These are phyloP conservation scores for Eutrema japonicum DNA, from an alignment of 345 rosid genomes.

Conservation along the genomic window DNA sequence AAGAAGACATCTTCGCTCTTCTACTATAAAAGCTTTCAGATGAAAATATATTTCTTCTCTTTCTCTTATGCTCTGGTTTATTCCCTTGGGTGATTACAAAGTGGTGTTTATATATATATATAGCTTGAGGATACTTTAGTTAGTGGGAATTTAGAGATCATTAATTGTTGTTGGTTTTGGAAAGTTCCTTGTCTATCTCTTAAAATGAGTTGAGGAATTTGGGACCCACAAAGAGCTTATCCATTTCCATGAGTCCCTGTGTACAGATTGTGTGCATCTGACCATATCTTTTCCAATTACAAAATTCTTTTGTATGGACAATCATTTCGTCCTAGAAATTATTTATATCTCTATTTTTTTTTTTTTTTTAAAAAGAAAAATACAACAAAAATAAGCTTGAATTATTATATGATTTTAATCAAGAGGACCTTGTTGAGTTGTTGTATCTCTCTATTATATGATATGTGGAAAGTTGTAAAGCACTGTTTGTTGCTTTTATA, in stretches of 20 bases:
- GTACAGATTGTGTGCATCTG: constrained; percentile 33
- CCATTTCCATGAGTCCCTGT: constrained; percentile 36
- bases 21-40: background rate
- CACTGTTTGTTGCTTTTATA: constrained; percentile 26
- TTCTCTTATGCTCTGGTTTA: constrained; percentile 11
- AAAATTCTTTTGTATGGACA: constrained; percentile 39
- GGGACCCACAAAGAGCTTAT: constrained; percentile 47
- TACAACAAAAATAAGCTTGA: background rate
- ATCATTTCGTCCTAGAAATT: constrained; percentile 26
- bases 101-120: constrained; percentile 27
- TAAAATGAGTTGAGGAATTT: constrained; percentile 27
- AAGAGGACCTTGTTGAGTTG: constrained; percentile 25
- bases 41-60: background rate
- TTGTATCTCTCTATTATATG: constrained; percentile 34
- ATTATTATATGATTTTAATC: background rate
- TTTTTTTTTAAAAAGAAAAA: background rate
- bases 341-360: constrained; percentile 6
- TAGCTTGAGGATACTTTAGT: constrained; percentile 30
- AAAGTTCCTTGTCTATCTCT: constrained; percentile 32
- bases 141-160: constrained; percentile 29
- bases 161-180: constrained; percentile 37
- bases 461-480: constrained; percentile 36
- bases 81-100: constrained; percentile 33
- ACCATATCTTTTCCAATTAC: constrained; percentile 37
- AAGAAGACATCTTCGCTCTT: constrained; percentile 37